Evolutionary conservation across 768 basidiomycete genomes (phyloP).

Genomic region (Hericium alpestre): DNA sequence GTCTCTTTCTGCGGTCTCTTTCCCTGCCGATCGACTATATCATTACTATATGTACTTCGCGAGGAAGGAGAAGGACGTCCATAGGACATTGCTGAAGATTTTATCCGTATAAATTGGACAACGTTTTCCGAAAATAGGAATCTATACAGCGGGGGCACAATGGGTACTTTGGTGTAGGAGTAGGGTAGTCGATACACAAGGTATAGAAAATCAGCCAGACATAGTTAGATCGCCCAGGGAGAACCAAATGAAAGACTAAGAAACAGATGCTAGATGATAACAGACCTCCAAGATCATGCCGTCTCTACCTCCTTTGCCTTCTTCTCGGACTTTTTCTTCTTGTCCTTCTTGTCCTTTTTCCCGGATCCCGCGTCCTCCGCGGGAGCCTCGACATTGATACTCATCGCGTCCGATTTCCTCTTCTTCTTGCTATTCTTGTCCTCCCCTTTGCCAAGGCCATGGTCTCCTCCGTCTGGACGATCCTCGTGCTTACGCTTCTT

Average conservation of each 20-base stretch:
- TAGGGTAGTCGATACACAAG: not conserved
- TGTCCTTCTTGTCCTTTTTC: conserved; percentile 25
- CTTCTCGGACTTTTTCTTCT: conserved; percentile 13
- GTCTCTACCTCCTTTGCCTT: conserved; percentile 2
- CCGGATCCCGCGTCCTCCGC: conserved; percentile 1
- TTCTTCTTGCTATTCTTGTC: conserved; percentile 22
- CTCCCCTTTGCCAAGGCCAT: conserved; percentile 4
- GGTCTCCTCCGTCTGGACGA: too few relatives aligned
- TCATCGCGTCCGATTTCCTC: conserved; percentile 8
- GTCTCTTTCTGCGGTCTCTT: too few relatives aligned
- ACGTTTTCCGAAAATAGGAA: not conserved
- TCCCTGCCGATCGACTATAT: too few relatives aligned
- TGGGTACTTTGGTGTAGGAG: not conserved
- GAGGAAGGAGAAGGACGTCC: too few relatives aligned
- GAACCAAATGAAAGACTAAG: not conserved
- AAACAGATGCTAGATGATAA: not conserved
- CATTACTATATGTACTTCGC: too few relatives aligned
- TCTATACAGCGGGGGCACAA: too few relatives aligned
- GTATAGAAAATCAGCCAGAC: not conserved
- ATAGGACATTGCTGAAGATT: too few relatives aligned
- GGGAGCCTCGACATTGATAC: not conserved
- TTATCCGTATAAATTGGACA: too few relatives aligned
- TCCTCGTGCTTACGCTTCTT: conserved; percentile 17
- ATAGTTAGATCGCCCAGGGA: not conserved
- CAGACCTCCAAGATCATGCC: not conserved